phyloP scores from a whole-genome alignment of 768 basidiomycete genomes.

The Boletus sensibilis region DNA sequence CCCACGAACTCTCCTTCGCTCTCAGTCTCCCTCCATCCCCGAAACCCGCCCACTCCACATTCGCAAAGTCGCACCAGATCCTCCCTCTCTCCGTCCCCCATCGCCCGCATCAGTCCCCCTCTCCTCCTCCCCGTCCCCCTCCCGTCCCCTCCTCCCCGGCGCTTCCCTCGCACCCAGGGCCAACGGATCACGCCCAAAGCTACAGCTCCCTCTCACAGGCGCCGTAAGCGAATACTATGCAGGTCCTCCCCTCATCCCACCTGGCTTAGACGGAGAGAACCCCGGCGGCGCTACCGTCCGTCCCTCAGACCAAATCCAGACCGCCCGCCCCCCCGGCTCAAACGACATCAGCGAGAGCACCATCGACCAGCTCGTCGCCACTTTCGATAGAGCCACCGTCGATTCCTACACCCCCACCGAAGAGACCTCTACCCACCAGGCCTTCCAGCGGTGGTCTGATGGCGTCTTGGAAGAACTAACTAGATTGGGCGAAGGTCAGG shows the following conservation, averaged over 20 bases:
- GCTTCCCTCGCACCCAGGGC: constrained; percentile 18
- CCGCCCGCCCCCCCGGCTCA: constrained; percentile 31
- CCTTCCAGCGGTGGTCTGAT: constrained; percentile 55
- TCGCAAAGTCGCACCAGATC: constrained; percentile 37
- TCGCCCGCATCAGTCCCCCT: constrained; percentile 28
- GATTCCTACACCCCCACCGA: constrained; percentile 36
- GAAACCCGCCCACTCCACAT: constrained; percentile 42
- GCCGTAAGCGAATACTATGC: constrained; percentile 33
- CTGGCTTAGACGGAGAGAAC: constrained; percentile 37
- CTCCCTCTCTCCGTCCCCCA: constrained; percentile 26
- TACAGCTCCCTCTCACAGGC: constrained; percentile 35
- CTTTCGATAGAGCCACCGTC: constrained; percentile 30
- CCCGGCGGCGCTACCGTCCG: constrained; percentile 43
- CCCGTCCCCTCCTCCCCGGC: constrained; percentile 34
- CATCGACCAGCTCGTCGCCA: constrained; percentile 38
- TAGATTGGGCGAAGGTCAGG: constrained; percentile 91
- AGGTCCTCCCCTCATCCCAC: constrained; percentile 33
- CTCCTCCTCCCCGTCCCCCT: constrained; percentile 33
- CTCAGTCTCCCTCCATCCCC: constrained; percentile 42
- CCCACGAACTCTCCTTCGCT: constrained; percentile 45
- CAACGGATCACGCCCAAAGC: constrained; percentile 34
- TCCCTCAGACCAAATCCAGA: constrained; percentile 36
- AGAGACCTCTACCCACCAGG: constrained; percentile 31
- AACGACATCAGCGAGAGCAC: constrained; percentile 32
- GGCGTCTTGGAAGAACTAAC: constrained; percentile 70